phyloP scores from a whole-genome alignment of 2,329 filamentous ascomycete species.

The Byssoonygena ceratinophila region DNA sequence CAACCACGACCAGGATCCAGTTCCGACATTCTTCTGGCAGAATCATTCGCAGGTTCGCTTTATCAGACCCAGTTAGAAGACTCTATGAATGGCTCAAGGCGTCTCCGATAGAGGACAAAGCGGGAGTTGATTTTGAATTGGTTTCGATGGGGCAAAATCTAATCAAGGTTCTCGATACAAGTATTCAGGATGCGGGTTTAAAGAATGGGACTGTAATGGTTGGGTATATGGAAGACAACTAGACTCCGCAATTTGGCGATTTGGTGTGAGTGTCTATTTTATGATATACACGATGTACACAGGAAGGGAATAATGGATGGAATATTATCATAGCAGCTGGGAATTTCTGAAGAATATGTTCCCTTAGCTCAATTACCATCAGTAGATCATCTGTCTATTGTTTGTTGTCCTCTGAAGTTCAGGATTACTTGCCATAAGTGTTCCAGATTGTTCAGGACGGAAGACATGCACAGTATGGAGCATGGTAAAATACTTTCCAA shows the following conservation, averaged over 20 bases:
- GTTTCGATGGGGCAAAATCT: conserved; percentile 81
- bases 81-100: conserved; percentile 97
- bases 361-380: no score
- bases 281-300: not conserved
- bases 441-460: no score
- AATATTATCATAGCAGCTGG: no score
- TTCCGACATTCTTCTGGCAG: conserved; percentile 78
- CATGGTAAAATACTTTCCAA: no score
- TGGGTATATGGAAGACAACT: conserved; percentile 45
- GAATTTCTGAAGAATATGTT: no score
- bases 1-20: conserved; percentile 75
- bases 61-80: conserved; percentile 64
- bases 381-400: no score
- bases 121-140: conserved; percentile 71
- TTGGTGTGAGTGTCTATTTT: not conserved
- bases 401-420: no score
- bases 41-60: conserved; percentile 72
- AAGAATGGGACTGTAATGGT: conserved; percentile 95
- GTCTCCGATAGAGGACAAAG: conserved; percentile 68
- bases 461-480: no score
- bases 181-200: conserved; percentile 69
- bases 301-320: no score
- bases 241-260: not conserved
- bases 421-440: no score
- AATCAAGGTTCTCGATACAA: conserved; percentile 60